Evolutionary conservation across 768 basidiomycete species (phyloP), one percentile per base, ranked within the genome.

Genomic region (Boletus reticuloceps): DNA sequence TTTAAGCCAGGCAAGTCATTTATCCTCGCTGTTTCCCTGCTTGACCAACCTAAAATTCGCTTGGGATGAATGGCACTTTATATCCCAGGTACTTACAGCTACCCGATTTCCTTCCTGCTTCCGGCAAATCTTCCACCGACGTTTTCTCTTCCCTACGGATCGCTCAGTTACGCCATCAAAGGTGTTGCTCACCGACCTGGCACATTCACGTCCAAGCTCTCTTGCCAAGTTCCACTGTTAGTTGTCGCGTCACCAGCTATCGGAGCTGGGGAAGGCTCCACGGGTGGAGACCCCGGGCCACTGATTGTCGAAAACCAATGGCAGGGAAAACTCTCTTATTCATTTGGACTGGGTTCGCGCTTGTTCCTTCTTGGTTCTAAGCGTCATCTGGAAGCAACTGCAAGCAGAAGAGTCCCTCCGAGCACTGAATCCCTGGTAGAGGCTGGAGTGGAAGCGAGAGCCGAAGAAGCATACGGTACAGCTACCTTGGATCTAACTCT

Each of bases 41-140:
- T 51, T 25, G 51, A 16, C 50, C 6, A 20, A 50, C 43, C 5
- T 29, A 29, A 29, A 29, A 4, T 10, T 11, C 38, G 9, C 38
- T 20, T 34, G 38, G 59, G 20, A 54, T 50, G 54, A 9, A 37
- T 8, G 34, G 38, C 10, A 22, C 51, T 36, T 52, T n/a, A 22
- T 37, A 47, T 36, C 40, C 10, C 59, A 91, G 95, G 95, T 34
- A 89, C 86, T 6, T 98, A 98, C 68, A 94, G 91, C 16, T 98
- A 93, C 70, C 96, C 97, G 2, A 90, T 99, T 62, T 93, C 92
- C 6, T 94, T 98, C 69, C 74, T 88, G 11, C 85, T 99, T 51
- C 94, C 95, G 0, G 75, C 85, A 6, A 77, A 82, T 57, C 79
- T 89, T 13, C 95, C 96, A 5, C 92, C 97, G 1, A 85, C 86